Evolutionary conservation across 2,329 filamentous ascomycete genomes (phyloP).

Genomic region (Neocatenulostroma microsporum): DNA sequence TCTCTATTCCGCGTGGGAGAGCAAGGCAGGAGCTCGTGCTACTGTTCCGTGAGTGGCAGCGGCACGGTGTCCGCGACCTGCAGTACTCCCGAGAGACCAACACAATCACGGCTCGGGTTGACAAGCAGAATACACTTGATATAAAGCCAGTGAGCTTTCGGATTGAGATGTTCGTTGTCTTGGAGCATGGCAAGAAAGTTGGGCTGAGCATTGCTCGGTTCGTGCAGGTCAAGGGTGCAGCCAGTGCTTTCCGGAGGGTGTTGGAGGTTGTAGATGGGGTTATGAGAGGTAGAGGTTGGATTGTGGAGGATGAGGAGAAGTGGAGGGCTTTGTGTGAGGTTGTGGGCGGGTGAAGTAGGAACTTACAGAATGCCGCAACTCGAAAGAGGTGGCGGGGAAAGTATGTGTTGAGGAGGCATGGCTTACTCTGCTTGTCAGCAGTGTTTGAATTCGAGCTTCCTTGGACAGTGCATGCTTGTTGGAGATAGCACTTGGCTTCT

Average conservation of each 20-base stretch:
- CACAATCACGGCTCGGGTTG: conserved; percentile 70
- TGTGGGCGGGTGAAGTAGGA: conserved; percentile 18
- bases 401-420: conserved; percentile 1
- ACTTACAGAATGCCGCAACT: too few relatives aligned
- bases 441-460: too few relatives aligned
- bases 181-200: conserved; percentile 71
- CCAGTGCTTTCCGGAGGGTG: conserved; percentile 78
- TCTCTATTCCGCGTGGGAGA: conserved; percentile 62
- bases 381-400: neutral
- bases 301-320: conserved; percentile 54
- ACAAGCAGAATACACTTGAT: conserved; percentile 66
- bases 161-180: conserved; percentile 77
- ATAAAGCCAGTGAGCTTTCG: conserved; percentile 86
- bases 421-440: neutral
- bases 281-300: conserved; percentile 55
- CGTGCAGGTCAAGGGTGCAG: conserved; percentile 81
- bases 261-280: conserved; percentile 67
- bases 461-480: too few relatives aligned
- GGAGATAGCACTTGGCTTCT: neutral
- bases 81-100: conserved; percentile 71
- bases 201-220: conserved; percentile 75
- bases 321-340: conserved; percentile 38
- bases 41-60: conserved; percentile 67
- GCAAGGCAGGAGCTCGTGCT: conserved; percentile 69
- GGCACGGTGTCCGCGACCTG: conserved; percentile 70